Base-by-base conservation (phyloP, 2,329 filamentous ascomycete genomes). In the Verticillium albo-atrum region DNA sequence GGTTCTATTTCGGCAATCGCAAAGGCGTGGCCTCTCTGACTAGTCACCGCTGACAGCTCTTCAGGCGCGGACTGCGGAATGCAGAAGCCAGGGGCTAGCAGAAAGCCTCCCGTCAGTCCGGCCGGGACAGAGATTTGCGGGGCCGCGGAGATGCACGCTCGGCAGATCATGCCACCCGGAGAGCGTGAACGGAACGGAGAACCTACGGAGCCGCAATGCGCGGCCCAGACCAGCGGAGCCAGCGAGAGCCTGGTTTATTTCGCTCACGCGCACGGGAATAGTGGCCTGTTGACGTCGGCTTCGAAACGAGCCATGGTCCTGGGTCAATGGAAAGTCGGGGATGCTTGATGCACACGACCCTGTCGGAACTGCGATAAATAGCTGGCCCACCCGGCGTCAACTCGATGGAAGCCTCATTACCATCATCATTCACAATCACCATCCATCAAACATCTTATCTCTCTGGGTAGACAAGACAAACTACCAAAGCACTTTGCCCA, bases 71-170 rank as follows among this genome's bases (percentile, higher is more conserved):
- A n/a, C n/a, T n/a, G 30, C 3, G 7, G 9, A 6, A 2, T 32
- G 7, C 28, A 10, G 30, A 32, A 10, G 3, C 14, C 5, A 23
- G 20, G 25, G 42, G n/a, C n/a, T 20, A 20, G 14, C n/a, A 12
- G 20, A 14, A 47, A 47, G 42, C 42, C 42, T 47, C 42, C 42
- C 42, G 42, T 23, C n/a, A 25, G 20, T 10, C 42, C 42, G 42
- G 42, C 42, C 42, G 42, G 42, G 7, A 23, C n/a, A 47, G 20
- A 10, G 20, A n/a, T 47, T 47, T 47, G 9, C 54, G 54, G 54
- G 34, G 54, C 54, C 54, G 54, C 54, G 54, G 54, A 56, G 54
- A 56, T 56, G 54, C 35, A 30, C 28, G 25, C 20, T 56, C 54
- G 54, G 54, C 25, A 42, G n/a, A 37, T 56, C 54, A 42, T 42